Evolutionary conservation across 371 early-diverging fungal species (phyloP).

Genomic region (Apophysomyces ossiformis): DNA sequence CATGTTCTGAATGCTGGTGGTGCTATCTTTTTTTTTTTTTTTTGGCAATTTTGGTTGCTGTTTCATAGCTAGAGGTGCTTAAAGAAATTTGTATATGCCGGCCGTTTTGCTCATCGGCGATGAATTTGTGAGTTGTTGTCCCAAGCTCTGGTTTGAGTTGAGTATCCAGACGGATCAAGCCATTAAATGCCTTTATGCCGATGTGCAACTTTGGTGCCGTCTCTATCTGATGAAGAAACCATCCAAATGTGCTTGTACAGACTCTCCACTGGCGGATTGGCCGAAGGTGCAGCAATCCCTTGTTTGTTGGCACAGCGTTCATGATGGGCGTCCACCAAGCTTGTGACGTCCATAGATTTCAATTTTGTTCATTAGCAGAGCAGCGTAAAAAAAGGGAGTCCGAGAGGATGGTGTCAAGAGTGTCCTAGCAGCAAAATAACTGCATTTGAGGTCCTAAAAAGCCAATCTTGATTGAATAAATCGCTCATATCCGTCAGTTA

Average conservation of each 20-base stretch:
- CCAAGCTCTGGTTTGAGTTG: not conserved
- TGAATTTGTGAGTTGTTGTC: not conserved
- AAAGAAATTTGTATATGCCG: not conserved
- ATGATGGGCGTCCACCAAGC: no score
- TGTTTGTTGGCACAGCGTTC: no score
- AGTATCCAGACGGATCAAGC: not conserved
- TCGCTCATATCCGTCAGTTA: not conserved
- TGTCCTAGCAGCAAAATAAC: no score
- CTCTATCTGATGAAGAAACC: no score
- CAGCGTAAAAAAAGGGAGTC: no score
- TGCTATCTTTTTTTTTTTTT: not conserved
- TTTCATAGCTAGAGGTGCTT: not conserved
- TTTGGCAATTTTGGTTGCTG: not conserved
- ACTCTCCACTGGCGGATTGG: no score
- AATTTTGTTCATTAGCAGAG: no score
- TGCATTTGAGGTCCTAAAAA: no score
- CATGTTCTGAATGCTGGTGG: not conserved
- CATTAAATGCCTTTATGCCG: not conserved
- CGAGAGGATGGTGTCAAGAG: no score
- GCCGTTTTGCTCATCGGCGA: not conserved
- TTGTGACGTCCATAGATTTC: no score
- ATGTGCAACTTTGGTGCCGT: not conserved
- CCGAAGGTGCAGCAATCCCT: no score
- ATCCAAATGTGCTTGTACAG: no score
- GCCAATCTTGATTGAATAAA: not conserved